Conservation (phyloP, 116 monocot genomes). For the Cymodocea nodosa region DNA sequence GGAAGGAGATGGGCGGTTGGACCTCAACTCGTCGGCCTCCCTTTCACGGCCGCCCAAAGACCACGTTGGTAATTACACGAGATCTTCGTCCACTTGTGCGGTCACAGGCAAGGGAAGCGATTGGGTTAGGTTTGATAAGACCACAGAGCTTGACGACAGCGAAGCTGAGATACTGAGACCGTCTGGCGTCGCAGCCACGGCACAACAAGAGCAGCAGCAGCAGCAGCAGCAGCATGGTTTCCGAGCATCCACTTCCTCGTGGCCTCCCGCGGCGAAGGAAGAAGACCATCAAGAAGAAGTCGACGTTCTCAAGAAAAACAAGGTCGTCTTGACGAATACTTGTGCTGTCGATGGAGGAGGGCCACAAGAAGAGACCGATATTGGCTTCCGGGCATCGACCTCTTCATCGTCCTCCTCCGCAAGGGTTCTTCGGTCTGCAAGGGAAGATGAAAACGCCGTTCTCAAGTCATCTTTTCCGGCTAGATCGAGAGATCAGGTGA, state of each 20-base stretch:
- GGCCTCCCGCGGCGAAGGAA: not conserved
- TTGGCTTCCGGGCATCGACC: not conserved
- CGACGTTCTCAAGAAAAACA: not conserved
- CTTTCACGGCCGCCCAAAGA: not conserved
- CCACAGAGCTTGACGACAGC: not conserved
- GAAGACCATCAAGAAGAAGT: not conserved
- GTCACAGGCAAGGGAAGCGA: not conserved
- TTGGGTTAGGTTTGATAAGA: conserved; percentile 1
- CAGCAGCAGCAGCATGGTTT: not conserved
- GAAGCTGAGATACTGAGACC: not conserved
- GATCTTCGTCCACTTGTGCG: conserved; percentile 2
- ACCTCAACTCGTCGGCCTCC: conserved; percentile 1
- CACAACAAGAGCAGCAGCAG: too few relatives aligned
- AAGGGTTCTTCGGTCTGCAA: not conserved
- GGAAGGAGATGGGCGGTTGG: conserved; percentile 6
- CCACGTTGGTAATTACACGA: not conserved
- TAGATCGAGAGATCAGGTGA: conserved; percentile 29
- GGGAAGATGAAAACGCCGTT: not conserved
- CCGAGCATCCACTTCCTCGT: conserved; percentile 9
- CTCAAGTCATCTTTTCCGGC: conserved; percentile 16
- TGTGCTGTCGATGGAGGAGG: not conserved
- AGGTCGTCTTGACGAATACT: not conserved
- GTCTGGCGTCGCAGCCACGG: not conserved
- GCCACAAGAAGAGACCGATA: not conserved
- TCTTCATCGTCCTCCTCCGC: conserved; percentile 2